These are phyloP conservation scores for Kitagawia praeruptora DNA, from an alignment of 129 eudicot species.

Conservation along the genomic window DNA sequence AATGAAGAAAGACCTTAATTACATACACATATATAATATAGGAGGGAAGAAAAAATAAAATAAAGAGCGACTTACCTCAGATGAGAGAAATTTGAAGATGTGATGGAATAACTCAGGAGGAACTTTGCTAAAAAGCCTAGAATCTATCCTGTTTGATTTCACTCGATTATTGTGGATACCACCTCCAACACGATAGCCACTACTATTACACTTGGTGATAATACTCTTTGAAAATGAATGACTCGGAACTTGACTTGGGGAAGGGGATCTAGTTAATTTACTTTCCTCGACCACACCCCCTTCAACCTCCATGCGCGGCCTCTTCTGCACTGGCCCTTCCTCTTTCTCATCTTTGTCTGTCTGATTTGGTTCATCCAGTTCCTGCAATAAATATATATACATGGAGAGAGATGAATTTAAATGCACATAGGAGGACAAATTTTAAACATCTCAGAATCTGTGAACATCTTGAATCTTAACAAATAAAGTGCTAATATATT, in stretches of 20 bases:
- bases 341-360: slow-evolving; percentile 25
- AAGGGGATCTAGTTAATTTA: slow-evolving; percentile 7
- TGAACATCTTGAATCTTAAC: neutral
- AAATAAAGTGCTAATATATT: neutral
- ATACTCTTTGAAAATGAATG: slow-evolving; percentile 17
- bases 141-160: slow-evolving; percentile 50
- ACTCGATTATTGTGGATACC: slow-evolving; percentile 3
- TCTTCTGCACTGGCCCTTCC: slow-evolving; percentile 42
- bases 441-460: neutral
- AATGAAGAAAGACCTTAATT: too few relatives aligned
- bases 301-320: slow-evolving; percentile 39
- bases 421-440: neutral
- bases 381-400: slow-evolving; percentile 17
- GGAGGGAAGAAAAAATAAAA: slow-evolving; percentile 59
- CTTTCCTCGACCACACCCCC: slow-evolving; percentile 12
- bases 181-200: slow-evolving; percentile 4
- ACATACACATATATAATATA: too few relatives aligned
- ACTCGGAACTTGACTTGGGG: slow-evolving; percentile 8
- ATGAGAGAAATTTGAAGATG: slow-evolving; percentile 85
- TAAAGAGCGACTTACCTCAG: slow-evolving; percentile 47
- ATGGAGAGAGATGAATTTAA: neutral
- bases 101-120: slow-evolving; percentile 80
- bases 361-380: slow-evolving; percentile 23
- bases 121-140: slow-evolving; percentile 53
- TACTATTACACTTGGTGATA: neutral